Evolutionary conservation across 1,139 yeast species (phyloP).

Genomic region (Debaryomyces fabryi): DNA sequence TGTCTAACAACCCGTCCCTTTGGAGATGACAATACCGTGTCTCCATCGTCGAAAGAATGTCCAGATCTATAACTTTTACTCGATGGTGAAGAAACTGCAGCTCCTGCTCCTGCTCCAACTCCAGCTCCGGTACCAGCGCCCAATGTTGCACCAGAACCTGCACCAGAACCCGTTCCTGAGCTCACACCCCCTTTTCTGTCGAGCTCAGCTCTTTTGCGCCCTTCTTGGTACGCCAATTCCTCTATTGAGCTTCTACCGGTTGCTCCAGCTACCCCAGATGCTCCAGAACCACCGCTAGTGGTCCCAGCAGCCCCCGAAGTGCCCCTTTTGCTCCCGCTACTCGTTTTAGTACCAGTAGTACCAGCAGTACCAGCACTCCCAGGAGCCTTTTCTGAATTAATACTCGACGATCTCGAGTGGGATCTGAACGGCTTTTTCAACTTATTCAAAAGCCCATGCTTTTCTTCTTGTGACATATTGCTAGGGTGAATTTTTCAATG

Average conservation of each 20-base stretch:
- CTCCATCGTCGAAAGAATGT: background rate
- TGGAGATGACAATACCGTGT: slow-evolving; percentile 21
- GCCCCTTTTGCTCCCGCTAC: background rate
- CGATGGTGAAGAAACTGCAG: background rate
- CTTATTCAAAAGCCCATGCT: slow-evolving; percentile 27
- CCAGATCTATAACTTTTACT: background rate
- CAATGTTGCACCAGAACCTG: background rate
- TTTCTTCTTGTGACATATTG: slow-evolving; percentile 20
- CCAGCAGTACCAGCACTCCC: background rate
- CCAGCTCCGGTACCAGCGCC: slow-evolving; percentile 8
- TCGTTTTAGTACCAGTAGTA: background rate
- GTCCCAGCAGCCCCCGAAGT: background rate
- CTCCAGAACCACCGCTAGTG: background rate
- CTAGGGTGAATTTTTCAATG: slow-evolving; percentile 1
- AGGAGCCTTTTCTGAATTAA: slow-evolving; percentile 9
- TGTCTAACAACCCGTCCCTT: slow-evolving; percentile 35
- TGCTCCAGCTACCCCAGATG: background rate
- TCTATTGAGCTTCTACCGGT: slow-evolving; percentile 8
- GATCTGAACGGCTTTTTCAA: slow-evolving; percentile 33
- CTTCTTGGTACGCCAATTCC: slow-evolving; percentile 27
- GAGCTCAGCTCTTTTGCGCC: slow-evolving; percentile 23
- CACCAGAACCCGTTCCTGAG: background rate
- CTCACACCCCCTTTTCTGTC: background rate
- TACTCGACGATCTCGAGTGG: slow-evolving; percentile 23
- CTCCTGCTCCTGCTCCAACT: background rate